Conservation (phyloP, 1,284 basidiomycete species). For the Pseudozyma hubeiensis region DNA sequence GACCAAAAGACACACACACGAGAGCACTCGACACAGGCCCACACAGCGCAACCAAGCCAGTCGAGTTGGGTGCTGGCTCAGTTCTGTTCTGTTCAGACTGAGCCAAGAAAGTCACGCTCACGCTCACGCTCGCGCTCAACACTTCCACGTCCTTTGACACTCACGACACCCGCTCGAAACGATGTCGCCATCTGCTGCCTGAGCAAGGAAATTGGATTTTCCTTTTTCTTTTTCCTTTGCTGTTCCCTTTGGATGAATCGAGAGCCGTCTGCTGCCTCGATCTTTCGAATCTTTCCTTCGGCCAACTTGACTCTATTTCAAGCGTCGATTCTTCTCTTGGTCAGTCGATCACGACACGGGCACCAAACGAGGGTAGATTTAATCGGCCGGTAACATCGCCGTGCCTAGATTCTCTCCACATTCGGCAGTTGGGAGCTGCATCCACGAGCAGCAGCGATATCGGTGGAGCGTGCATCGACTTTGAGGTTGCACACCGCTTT, state of each 20-base stretch:
- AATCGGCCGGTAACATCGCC: constrained; percentile 3
- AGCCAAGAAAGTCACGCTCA: constrained; percentile 8
- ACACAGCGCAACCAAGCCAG: constrained; percentile 3
- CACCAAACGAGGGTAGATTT: not conserved
- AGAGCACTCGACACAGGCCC: not conserved
- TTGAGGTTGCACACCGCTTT: not conserved
- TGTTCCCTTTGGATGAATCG: not conserved
- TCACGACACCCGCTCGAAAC: constrained; percentile 6
- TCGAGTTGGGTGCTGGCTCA: constrained; percentile 3
- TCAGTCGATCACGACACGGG: constrained; percentile 9
- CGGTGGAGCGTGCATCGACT: constrained; percentile 10
- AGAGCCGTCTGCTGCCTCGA: constrained; percentile 7
- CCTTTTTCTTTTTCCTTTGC: not conserved
- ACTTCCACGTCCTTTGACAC: constrained; percentile 9
- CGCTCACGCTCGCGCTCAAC: constrained; percentile 1
- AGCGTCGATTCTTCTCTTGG: not conserved
- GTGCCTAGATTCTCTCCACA: constrained; percentile 6
- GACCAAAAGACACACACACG: constrained; percentile 1
- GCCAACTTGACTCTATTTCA: not conserved
- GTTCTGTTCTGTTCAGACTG: constrained; percentile 1
- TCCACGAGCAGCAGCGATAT: not conserved
- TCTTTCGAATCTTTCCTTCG: not conserved
- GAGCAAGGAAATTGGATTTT: not conserved
- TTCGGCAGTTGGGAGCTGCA: not conserved
- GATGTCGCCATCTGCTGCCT: constrained; percentile 3